phyloP scores from a whole-genome alignment of 2,329 filamentous ascomycete species.

The Stemphylium lycopersici region DNA sequence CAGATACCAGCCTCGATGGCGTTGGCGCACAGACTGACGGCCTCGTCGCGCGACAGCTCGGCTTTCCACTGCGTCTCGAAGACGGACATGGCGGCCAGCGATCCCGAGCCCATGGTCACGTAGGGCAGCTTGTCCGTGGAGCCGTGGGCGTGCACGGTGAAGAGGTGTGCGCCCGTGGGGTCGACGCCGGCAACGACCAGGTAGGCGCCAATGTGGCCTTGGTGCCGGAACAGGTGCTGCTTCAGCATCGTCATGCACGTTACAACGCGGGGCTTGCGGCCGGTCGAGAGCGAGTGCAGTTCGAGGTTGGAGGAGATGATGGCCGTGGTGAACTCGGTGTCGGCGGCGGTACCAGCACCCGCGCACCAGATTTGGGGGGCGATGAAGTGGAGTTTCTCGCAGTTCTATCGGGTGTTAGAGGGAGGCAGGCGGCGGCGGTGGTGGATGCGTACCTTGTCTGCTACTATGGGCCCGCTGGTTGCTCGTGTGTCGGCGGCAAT shows the following conservation, averaged over 20 bases:
- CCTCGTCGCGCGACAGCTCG: constrained; percentile 75
- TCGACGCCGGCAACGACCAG: constrained; percentile 96
- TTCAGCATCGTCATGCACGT: constrained; percentile 99
- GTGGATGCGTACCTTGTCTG: constrained; percentile 76
- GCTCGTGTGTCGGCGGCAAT: constrained; percentile 98
- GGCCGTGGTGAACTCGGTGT: constrained; percentile 98
- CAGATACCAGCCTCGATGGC: constrained; percentile 97
- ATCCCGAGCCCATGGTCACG: constrained; percentile 98
- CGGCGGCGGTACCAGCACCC: constrained; percentile 94
- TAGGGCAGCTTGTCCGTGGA: constrained; percentile 98
- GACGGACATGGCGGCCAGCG: constrained; percentile 94
- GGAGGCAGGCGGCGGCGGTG: background rate
- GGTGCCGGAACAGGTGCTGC: constrained; percentile 98
- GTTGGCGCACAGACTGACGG: constrained; percentile 80
- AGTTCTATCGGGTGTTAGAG: constrained; percentile 70
- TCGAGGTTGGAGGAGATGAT: constrained; percentile 99
- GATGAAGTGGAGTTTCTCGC: constrained; percentile 99
- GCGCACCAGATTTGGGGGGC: constrained; percentile 99
- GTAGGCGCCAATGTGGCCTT: constrained; percentile 97
- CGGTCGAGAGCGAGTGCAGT: constrained; percentile 93
- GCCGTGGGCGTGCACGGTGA: constrained; percentile 98
- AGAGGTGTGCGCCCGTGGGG: constrained; percentile 91
- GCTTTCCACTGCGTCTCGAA: constrained; percentile 97
- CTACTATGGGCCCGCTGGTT: constrained; percentile 95
- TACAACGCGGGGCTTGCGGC: constrained; percentile 94